Evolutionary conservation across 1,139 yeast genomes (phyloP), one percentile per base, ranked within the genome.

Genomic region (Yamadazyma songkhlaensis): DNA sequence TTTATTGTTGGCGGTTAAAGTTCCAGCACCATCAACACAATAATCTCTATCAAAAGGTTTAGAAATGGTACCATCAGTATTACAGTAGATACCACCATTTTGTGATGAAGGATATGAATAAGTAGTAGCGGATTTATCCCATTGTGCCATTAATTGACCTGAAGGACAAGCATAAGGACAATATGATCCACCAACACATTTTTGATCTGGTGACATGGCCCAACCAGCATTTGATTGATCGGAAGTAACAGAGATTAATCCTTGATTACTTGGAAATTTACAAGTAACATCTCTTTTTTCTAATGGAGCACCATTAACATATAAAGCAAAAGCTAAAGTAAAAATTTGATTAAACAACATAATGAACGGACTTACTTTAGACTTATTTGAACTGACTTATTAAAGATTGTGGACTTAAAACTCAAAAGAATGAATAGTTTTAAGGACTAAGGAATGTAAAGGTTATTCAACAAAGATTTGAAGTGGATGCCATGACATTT

Each of bases 91-190:
- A 9, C 96, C 96, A 50, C 96, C 96, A 53, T 84, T 64, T 70
- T 77, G 81, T 3, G 94, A 84, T 23, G 76, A 72, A n/a, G 88
- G 86, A 51, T 78, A 78, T 6, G 78, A 51, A 60, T 83, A 83
- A 3, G 76, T 46, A 6, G 79, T 80, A 28, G 79, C 80, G 9
- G 58, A 46, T 2, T 80, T 72, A 52, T 83, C 86, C 90, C 89
- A 83, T 59, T 83, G 92, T 22, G 80, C 86, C 81, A 83, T 79
- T 40, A 86, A 60, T 57, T 84, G 76, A 44, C 95, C 95, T 36
- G 95, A 84, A 28, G 88, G 80, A 55, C 95, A 86, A 25, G 96
- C 96, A 56, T 84, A 88, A 27, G 94, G 94, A 61, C 96, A 88
- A 74, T 82, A 84, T 29, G 72, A 67, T 17, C 94, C 95, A 28